Evolutionary conservation across 371 early-diverging fungal species (phyloP).

Genomic region (Mortierella sp.): DNA sequence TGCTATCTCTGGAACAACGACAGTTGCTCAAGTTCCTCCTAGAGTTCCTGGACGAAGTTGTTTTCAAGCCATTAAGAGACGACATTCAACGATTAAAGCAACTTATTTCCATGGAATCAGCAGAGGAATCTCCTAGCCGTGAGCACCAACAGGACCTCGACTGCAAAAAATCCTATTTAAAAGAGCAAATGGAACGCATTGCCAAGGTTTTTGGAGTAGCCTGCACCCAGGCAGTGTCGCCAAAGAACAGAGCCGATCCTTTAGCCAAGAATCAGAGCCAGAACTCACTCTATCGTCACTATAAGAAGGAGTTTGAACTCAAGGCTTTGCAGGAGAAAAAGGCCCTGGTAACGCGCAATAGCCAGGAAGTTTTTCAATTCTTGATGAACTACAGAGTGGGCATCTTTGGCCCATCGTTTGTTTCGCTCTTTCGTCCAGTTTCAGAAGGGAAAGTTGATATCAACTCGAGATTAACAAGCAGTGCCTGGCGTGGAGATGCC

Average conservation of each 20-base stretch:
- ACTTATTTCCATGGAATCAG: background rate
- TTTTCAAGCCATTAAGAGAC: slow-evolving; percentile 14
- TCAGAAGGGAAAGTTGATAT: background rate
- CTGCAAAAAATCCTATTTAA: background rate
- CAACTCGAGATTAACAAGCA: background rate
- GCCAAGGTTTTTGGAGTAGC: slow-evolving; percentile 10
- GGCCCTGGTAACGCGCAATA: background rate
- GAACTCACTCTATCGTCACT: slow-evolving; percentile 26
- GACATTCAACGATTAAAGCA: slow-evolving; percentile 3
- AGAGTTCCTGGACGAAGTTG: slow-evolving; percentile 24
- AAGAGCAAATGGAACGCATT: slow-evolving; percentile 3
- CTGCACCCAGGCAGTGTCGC: background rate
- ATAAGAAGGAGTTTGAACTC: slow-evolving; percentile 22
- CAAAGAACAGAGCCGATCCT: background rate
- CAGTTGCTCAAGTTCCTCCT: slow-evolving; percentile 34
- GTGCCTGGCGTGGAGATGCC: background rate
- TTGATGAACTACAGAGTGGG: slow-evolving; percentile 14
- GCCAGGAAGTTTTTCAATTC: slow-evolving; percentile 12
- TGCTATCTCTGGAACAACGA: slow-evolving; percentile 6
- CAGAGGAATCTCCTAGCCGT: background rate
- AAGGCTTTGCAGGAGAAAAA: slow-evolving; percentile 18
- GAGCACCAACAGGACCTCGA: background rate
- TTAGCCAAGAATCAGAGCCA: background rate
- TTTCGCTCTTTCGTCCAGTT: background rate
- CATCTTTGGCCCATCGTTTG: slow-evolving; percentile 18